Percentiles rank a stretch among this genome's conserved stretches.
phyloP scores from a whole-genome alignment of 2,329 filamentous ascomycete species.

The Diaporthe citrichinensis region DNA sequence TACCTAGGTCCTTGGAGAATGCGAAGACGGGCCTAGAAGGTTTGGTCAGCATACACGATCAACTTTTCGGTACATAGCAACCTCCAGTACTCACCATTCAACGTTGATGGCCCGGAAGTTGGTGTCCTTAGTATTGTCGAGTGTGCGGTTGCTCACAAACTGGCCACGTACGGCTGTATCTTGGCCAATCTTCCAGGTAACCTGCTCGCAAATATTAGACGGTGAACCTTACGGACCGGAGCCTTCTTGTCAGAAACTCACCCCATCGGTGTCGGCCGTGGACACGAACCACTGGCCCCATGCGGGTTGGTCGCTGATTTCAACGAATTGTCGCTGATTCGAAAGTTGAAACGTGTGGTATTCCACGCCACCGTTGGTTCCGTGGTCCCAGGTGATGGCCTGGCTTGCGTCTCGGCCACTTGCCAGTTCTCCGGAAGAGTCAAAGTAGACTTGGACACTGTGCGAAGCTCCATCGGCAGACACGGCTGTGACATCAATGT shows the following conservation, averaged over 20 bases:
- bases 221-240: conserved; percentile 38
- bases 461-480: conserved; percentile 75
- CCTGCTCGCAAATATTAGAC: conserved; percentile 54
- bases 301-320: conserved; percentile 78
- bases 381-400: conserved; percentile 74
- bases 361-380: conserved; percentile 62
- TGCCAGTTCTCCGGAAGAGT: conserved; percentile 82
- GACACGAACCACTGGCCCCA: conserved; percentile 88
- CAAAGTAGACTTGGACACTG: conserved; percentile 78
- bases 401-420: conserved; percentile 70
- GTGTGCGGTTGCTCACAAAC: conserved; percentile 74
- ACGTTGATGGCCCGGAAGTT: conserved; percentile 77
- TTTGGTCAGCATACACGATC: conserved; percentile 25
- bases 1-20: conserved; percentile 74
- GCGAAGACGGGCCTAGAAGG: conserved; percentile 80
- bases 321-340: conserved; percentile 75
- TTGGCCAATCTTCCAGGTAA: conserved; percentile 79
- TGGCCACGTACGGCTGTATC: conserved; percentile 75
- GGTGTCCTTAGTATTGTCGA: conserved; percentile 75
- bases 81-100: conserved; percentile 58
- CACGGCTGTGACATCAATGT: conserved; percentile 73
- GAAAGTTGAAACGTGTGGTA: conserved; percentile 76
- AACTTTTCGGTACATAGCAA: no score
- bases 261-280: conserved; percentile 67
- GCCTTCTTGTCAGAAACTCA: conserved; percentile 48